Base-by-base conservation (phyloP, 2,329 filamentous ascomycete genomes). In the Aspergillus unguis region DNA sequence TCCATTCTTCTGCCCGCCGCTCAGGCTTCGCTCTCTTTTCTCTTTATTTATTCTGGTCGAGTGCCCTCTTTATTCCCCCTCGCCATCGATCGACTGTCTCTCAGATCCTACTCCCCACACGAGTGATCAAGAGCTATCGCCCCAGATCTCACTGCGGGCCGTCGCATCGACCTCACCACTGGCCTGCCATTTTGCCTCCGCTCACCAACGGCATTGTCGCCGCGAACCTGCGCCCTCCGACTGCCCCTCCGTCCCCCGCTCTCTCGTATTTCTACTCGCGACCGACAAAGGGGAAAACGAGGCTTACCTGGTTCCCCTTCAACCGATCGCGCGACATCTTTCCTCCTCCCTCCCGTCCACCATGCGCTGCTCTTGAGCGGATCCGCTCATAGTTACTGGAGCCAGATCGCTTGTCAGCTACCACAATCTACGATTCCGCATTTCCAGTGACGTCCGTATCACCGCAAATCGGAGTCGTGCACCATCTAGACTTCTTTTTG, bases 331-430 rank as follows among this genome's bases (percentile, higher is more conserved):
- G 31, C 48, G 41, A 47, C 49, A 44, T 38, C 29, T 41, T 52
- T 55, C 45, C 31, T 50, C 38, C 44, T 50, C 46, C 23, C 29
- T 43, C 55, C 53, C 37, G 52, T 53, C 56, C 43, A 47, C 42
- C 50, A 64, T 64, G 62, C 58, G 61, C 57, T 60, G 55, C 55
- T 61, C 62, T 55, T 69, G 56, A 68, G 53, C 62, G 57, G 58
- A 60, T 56, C 50, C 57, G 53, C 58, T 56, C 55, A 59, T 56
- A 57, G 43, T 56, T 55, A 53, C 53, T 56, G 56, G 58, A 56
- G 54, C 53, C 61, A 56, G 61, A 58, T 62, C 62, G 61, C 61
- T 64, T 59, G 53, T 50, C 59, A 65, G 61, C 64, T 66, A 67
- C 62, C 61, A 60, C 45, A 42, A 52, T 55, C 43, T 58, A 52